Base-by-base conservation (phyloP, 1,284 basidiomycete species). In the Trametes hirsuta region DNA sequence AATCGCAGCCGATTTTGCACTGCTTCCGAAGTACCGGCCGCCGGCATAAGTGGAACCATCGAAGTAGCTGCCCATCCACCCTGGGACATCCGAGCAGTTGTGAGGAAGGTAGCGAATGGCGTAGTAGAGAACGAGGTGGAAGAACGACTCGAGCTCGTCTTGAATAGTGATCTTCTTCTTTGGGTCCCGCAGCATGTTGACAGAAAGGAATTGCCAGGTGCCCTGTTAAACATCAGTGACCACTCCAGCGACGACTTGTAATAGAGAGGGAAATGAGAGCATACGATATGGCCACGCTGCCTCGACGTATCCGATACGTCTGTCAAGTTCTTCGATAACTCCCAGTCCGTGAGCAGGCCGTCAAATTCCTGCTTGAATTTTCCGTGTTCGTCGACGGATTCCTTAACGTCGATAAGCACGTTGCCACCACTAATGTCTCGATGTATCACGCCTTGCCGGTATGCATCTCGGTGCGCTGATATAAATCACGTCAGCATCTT, bases 121-220 rank as follows among this genome's bases (percentile, higher is more conserved):
- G 34, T 18, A 53, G 34, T 58, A 65, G 9, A 65, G 48, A n/a
- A 65, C 30, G 4, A 65, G 39, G 44, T 65, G 46, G 45, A 65
- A 58, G 30, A 62, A 53, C 12, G 61, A 57, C 18, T 65, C 64
- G 22, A 65, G 37, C n/a, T 65, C 61, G 25, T 65, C 64, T 9
- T 39, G 39, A 14, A 65, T 41, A 4, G 2, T 9, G 47, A 58
- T 45, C 2, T 11, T 6, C 15, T 52, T 46, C 6, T 15, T 5
- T 1, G 37, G 53, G 14, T 54, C 35, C 15, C 9, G 6, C 9
- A 64, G 47, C 1, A 46, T 12, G 12, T 14, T 30, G 9, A 40
- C 58, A 1, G 63, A 62, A 47, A 59, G 42, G 52, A 62, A 62
- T 22, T 62, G 59, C 63, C 59, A 62, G 11, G 59, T 61, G 6